Base-by-base conservation (phyloP, 805 yeast genomes). In the Peterozyma xylosa region DNA sequence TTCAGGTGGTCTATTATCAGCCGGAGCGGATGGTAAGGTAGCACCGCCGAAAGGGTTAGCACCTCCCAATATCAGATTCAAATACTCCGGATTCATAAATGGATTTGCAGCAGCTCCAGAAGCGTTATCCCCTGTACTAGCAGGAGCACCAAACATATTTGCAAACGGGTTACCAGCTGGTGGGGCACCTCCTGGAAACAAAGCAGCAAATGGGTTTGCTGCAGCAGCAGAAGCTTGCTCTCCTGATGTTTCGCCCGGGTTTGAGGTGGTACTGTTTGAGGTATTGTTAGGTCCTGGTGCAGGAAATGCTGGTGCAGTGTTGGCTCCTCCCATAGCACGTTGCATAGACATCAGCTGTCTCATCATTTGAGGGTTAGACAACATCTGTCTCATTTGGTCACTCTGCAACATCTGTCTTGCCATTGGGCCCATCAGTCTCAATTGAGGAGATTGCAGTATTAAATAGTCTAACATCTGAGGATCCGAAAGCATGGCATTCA, bases 391-490 rank as follows among this genome's bases (percentile, higher is more conserved):
- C 59, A 90, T 80, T 58, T 78, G 74, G 13, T 91, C 96, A 58
- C 83, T 80, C 62, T 85, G 96, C 54, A 91, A 64, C 81, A 89
- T 73, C 59, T 85, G 79, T 56, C 96, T 76, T 17, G 86, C 90
- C 58, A 84, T 87, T 7, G 96, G 96, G 11, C 95, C 95, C 89
- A 87, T 77, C 5, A 80, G 76, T 48, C 91, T 78, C 56, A 89
- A 70, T 57, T 83, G 89, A 7, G 97, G 96, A 45, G 84, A 82
- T 57, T 84, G 86, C 54, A 79, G 77, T 55, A 89, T 86, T 71
- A 90, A 62, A 58, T 70, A 80, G 53, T 88, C 96, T 41, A 87
- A 59, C 90, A 89, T 83, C 60, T 85, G 90, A 2, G 97, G 96
- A 63, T 90, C 86, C 37, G 82, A 76, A 41, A 89, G 69, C 84